Evolutionary conservation across 2,329 filamentous ascomycete species (phyloP), one percentile per base, ranked within the genome.

Genomic region (Leptodontidium sp.): DNA sequence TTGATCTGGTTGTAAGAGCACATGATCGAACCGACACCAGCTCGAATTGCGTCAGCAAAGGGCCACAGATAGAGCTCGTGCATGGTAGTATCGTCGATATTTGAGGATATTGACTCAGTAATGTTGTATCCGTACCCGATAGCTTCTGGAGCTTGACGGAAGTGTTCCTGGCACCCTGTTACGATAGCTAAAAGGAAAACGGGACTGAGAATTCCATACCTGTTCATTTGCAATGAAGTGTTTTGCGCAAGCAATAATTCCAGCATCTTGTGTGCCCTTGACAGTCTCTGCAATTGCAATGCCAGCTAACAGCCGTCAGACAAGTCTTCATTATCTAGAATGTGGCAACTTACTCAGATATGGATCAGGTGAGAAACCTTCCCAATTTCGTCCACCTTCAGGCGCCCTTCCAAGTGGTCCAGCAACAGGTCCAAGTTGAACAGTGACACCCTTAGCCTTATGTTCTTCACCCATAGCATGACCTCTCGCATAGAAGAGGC

Each of bases 1-100:
- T 97, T 97, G 79, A 94, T 78, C 76, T 92, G 90, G 75, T 93
- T 91, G 75, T 97, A 97, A 0, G 90, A 89, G 79, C 93, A 94
- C 94, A 97, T 97, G 67, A 97, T 84, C 3, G 90, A 90, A 0
- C 88, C 91, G 3, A 94, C 92, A 45, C 93, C 93, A 15, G 92
- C 93, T 65, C 87, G 88, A 55, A 97, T 75, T 8, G 79, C 79
- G 68, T 80, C 77, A n/a, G 84, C 84, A 75, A 89, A 89, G 0
- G 87, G 87, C 87, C 87, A 89, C 2, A 85, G 75, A 70, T 88
- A 89, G 0, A 88, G 78, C 75, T 90, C 88, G 72, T 90, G 87
- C 75, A 89, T 81, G 2, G 88, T 87, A 3, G 85, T 79, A 76
- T 90, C 88, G 53, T 88, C 86, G 26, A 88, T 82, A 73, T 88